Conservation (phyloP, 1,139 yeast genomes). For the Pichia sp. region DNA sequence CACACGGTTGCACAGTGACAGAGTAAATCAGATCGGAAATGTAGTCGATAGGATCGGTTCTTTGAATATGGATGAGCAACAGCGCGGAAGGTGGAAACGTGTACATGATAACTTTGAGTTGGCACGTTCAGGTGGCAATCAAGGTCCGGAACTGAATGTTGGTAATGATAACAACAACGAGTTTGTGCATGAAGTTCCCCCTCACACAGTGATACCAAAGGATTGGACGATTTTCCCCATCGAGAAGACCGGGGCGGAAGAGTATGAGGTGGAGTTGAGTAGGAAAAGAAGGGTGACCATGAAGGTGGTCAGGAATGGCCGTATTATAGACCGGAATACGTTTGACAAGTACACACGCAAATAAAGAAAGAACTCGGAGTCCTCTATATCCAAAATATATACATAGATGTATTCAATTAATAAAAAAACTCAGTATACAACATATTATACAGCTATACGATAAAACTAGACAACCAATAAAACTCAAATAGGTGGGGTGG, state of each 20-base stretch:
- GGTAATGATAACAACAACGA: not conserved
- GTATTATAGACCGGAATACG: not conserved
- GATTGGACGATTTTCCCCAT: conserved; percentile 14
- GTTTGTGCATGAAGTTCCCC: conserved; percentile 6
- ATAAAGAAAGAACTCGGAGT: not conserved
- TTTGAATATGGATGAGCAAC: conserved; percentile 4
- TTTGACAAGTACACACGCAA: conserved; percentile 6
- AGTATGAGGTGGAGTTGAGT: not conserved
- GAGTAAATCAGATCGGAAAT: not conserved
- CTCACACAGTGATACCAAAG: conserved; percentile 2
- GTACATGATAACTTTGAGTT: not conserved
- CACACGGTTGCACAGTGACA: not conserved
- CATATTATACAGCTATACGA: conserved; percentile 14
- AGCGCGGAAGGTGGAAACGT: conserved; percentile 1
- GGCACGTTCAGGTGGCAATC: not conserved
- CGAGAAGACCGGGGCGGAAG: not conserved
- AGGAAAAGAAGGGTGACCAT: not conserved
- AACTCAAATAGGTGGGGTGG: not conserved
- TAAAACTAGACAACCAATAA: not conserved
- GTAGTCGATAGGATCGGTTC: conserved; percentile 2
- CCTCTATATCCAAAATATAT: not conserved
- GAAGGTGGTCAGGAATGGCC: conserved; percentile 6
- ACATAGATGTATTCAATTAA: not conserved
- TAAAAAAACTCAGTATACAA: conserved; percentile 10
- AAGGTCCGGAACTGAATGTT: not conserved